Percentiles rank a stretch among this genome's conserved stretches.
phyloP scores from a whole-genome alignment of 345 rosid genomes.

The Rhodamnia argentea region DNA sequence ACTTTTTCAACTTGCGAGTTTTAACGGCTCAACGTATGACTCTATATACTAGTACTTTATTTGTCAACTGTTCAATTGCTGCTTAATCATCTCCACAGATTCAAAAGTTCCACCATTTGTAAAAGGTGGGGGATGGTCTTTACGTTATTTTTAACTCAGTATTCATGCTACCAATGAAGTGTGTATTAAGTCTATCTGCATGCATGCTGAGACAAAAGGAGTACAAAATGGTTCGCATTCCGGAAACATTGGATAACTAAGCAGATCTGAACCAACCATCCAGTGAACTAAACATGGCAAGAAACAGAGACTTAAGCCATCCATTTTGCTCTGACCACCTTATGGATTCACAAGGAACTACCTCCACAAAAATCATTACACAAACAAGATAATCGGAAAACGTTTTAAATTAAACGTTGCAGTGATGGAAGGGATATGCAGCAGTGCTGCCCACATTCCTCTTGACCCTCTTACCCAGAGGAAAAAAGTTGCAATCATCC shows the following conservation, averaged over 20 bases:
- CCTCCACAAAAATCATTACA: neutral
- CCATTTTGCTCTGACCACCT: neutral
- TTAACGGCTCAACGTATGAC: neutral
- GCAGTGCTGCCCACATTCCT: neutral
- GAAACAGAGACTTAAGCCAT: neutral
- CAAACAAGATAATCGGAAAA: neutral
- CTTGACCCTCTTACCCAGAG: neutral
- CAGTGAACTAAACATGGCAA: neutral
- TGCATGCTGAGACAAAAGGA: neutral
- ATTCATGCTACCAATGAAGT: neutral
- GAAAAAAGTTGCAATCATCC: neutral
- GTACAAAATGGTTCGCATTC: neutral
- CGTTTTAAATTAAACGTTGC: neutral
- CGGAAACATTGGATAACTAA: neutral
- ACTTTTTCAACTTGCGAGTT: neutral
- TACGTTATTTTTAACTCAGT: neutral
- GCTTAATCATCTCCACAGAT: neutral
- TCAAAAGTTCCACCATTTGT: neutral
- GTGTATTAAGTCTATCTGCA: neutral
- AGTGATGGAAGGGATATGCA: neutral
- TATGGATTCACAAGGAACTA: neutral
- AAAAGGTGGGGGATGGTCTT: neutral
- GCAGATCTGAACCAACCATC: neutral
- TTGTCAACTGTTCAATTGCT: neutral
- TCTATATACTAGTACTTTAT: neutral